phyloP scores from a whole-genome alignment of 176 grass and related monocot species.

The Lolium rigidum region DNA sequence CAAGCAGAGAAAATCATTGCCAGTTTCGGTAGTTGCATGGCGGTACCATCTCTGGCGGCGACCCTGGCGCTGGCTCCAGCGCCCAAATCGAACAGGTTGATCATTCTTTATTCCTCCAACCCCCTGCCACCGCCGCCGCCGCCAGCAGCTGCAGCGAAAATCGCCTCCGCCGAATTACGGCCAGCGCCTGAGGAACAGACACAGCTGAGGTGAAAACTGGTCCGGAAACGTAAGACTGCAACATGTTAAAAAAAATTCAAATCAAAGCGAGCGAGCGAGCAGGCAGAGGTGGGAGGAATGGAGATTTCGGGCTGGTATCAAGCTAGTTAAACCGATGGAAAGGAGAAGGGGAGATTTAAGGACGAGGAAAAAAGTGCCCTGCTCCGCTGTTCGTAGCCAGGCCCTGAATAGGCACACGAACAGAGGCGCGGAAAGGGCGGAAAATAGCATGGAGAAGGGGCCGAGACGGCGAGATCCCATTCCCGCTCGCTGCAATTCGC shows the following conservation, averaged over 20 bases:
- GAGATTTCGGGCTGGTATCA: background rate
- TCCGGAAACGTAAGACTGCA: background rate
- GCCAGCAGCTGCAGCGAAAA: conserved; percentile 22
- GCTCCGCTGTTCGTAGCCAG: background rate
- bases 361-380: background rate
- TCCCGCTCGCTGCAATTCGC: conserved; percentile 21
- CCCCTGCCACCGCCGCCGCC: conserved; percentile 6
- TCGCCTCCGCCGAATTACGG: conserved; percentile 27
- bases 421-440: background rate
- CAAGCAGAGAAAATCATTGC: conserved; percentile 39
- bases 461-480: conserved; percentile 37
- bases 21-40: conserved; percentile 23
- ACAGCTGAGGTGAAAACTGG: background rate
- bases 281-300: background rate
- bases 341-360: too few species aligned
- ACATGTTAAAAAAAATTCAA: background rate
- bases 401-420: background rate
- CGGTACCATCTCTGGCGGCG: conserved; percentile 54
- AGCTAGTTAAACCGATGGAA: background rate
- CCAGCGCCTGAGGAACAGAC: conserved; percentile 1
- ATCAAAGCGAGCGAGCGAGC: background rate
- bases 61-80: conserved; percentile 54
- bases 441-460: background rate
- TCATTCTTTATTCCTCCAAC: conserved; percentile 55
- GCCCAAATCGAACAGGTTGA: conserved; percentile 56